Base-by-base conservation (phyloP, 192 early-diverging fungal species). In the Irineochytrium annulatum region DNA sequence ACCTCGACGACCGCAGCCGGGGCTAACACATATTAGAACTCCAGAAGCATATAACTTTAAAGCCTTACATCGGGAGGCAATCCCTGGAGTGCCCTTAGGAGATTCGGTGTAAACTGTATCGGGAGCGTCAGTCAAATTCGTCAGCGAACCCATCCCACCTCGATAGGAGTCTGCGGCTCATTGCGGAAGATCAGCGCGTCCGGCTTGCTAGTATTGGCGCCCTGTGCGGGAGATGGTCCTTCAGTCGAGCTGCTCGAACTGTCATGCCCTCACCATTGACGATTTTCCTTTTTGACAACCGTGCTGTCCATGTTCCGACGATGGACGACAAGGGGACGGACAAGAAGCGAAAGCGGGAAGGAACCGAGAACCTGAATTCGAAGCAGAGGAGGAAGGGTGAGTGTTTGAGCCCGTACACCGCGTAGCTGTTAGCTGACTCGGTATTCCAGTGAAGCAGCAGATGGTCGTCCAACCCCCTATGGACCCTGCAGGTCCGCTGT, bases 371-470 rank as follows among this genome's bases (percentile, higher is more conserved):
- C 8, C 11, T 17, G 22, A 51, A 51, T 11, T 11, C n/a, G 13
- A 51, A 51, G n/a, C n/a, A n/a, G n/a, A n/a, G n/a, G n/a, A n/a
- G n/a, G n/a, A n/a, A n/a, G n/a, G n/a, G n/a, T n/a, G n/a, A n/a
- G n/a, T n/a, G n/a, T n/a, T n/a, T n/a, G n/a, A n/a, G n/a, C n/a
- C n/a, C n/a, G n/a, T n/a, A n/a, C n/a, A n/a, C n/a, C n/a, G n/a
- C n/a, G n/a, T n/a, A n/a, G n/a, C n/a, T n/a, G n/a, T n/a, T n/a
- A n/a, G n/a, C n/a, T n/a, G n/a, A n/a, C n/a, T n/a, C n/a, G n/a
- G n/a, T n/a, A 26, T 46, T 27, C 28, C 62, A 67, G 51, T 52
- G 4, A 67, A 60, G 39, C 65, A 67, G 44, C 49, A 44, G 44
- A 67, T 67, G 27, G 31, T 24, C 30, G 65, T 67, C 3, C 65